These are phyloP conservation scores for Fusarium sp. DNA, from an alignment of 2,329 filamentous ascomycete genomes.

Conservation along the genomic window DNA sequence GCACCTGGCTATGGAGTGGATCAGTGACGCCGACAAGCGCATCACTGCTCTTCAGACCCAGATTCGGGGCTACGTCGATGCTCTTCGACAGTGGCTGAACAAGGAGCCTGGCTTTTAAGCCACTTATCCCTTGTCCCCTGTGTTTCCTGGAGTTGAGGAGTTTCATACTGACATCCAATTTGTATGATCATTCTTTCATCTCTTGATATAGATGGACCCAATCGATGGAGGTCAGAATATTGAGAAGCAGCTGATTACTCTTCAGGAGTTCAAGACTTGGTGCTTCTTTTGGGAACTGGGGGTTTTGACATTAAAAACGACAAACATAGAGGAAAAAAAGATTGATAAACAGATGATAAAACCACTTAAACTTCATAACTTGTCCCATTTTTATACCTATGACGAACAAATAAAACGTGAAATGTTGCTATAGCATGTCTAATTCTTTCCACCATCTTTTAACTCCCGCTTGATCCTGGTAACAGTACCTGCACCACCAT, in stretches of 20 bases:
- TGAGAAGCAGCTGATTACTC: neutral
- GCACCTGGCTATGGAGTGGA: fast-evolving
- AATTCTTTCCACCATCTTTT: slow-evolving; percentile 51
- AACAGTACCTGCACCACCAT: slow-evolving; percentile 71
- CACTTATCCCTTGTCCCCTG: neutral
- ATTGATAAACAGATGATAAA: neutral
- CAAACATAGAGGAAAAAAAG: neutral
- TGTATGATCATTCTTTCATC: neutral
- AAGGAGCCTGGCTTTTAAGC: neutral
- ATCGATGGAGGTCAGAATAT: neutral
- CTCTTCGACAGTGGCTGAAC: neutral
- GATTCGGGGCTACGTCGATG: neutral
- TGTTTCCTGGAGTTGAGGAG: neutral
- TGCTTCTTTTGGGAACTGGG: neutral
- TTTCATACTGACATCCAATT: neutral
- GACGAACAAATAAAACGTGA: slow-evolving; percentile 34
- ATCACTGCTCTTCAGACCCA: neutral
- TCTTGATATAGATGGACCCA: neutral
- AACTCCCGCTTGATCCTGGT: slow-evolving; percentile 73
- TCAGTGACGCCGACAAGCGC: neutral
- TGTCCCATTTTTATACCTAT: slow-evolving; percentile 2
- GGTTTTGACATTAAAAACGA: neutral
- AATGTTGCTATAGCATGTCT: slow-evolving; percentile 35
- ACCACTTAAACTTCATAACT: neutral
- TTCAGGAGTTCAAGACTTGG: neutral